Evolutionary conservation across 257 asterid genomes (phyloP), one percentile per base, ranked within the genome.

Genomic region (Forsythia viridissima): DNA sequence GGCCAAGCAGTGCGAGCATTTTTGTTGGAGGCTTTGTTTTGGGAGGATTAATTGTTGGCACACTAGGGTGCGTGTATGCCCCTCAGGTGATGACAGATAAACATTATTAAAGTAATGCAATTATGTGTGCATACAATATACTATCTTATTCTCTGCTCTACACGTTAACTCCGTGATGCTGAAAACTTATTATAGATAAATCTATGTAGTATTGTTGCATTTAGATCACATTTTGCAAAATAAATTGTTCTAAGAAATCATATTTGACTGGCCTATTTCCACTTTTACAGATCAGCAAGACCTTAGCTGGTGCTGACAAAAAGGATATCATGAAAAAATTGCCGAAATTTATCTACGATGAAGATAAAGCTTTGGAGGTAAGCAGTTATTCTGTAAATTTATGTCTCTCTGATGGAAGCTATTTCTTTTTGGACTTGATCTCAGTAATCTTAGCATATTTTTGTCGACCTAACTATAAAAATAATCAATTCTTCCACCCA

Each of bases 1-100:
- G 92, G 84, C 66, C 93, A 78, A 78, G 85, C 74, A 55, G 83
- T 70, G 91, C 91, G 55, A 82, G 87, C 78, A 63, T 88, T 82
- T 93, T 94, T 83, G 84, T 93, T 61, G 94, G 98, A 83, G 98
- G 98, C 86, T 94, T 94, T 86, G 88, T 93, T 79, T 90, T 94
- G 55, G 98, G 98, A 82, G 98, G 98, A 84, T n/a, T 94, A 74
- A 74, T 94, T 87, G 89, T 89, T 74, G 98, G 98, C 76, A 82
- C 98, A 24, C 96, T 94, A 65, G 97, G 98, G 66, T 90, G 93
- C 76, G 92, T 91, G 67, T 94, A 84, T 83, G 98, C 98, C 43
- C 98, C 98, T 76, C 98, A 94, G 97, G 98, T 94, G 76, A 77
- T 76, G 39, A 75, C 76, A 51, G 72, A n/a, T 51, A 34, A 74